Evolutionary conservation across 805 yeast genomes (phyloP), one percentile per base, ranked within the genome.

Genomic region (Suhomyces sp.): DNA sequence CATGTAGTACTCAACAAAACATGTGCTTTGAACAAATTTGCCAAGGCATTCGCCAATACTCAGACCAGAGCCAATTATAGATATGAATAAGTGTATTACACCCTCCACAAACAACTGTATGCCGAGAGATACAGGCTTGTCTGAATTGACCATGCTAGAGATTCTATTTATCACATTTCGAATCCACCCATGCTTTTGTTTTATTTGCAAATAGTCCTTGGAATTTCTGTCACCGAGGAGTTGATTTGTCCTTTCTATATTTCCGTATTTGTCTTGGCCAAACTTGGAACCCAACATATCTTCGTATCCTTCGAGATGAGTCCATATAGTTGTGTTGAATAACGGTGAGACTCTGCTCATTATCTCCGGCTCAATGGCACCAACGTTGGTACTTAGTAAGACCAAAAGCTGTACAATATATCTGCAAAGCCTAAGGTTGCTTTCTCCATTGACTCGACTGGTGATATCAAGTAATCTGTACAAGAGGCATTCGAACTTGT

Each of bases 291-390:
- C 41, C 10, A 48, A 46, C 39, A 25, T 44, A n/a, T 5, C 25
- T 27, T 52, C 60, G 31, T 33, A 45, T 13, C 52, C 45, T 5
- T 47, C 55, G 5, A 56, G 41, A 43, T 58, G 57, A n/a, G 56
- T 53, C 77, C 74, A 73, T 1, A 64, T 63, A 7, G 62, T 52
- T 10, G 73, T 60, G 2, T 72, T 66, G 41, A 73, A 75, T 25
- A 70, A 49, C 6, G 69, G 71, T 2, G 58, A 61, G 10, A 67
- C 50, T 47, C 12, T 43, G 17, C 47, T 50, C 33, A 69, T 57
- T 2, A 68, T 53, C 4, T 43, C 22, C 0, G 60, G 56, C 1
- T 40, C 20, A n/a, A 43, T 17, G 44, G 27, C 13, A 17, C 44
- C 5, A 6, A 69, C 57, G 20, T 56, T 56, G 12, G 53, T 22